phyloP scores from a whole-genome alignment of 2,329 filamentous ascomycete genomes.

The Fusarium luffae region DNA sequence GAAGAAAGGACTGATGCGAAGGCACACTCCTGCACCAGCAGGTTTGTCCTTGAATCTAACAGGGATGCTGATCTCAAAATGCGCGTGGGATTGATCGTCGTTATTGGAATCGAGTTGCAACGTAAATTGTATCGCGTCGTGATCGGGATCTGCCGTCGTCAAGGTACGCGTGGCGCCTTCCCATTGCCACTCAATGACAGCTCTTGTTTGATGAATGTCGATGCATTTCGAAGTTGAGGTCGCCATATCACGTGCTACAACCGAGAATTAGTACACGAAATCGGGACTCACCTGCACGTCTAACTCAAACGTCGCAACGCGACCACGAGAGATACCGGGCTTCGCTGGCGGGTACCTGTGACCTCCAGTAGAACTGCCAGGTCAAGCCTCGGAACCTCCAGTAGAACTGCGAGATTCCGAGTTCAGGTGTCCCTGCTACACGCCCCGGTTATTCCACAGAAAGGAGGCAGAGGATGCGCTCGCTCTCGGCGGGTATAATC shows the following conservation, averaged over 20 bases:
- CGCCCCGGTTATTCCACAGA: slow-evolving; percentile 21
- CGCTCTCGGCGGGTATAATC: slow-evolving; percentile 18
- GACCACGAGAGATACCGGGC: neutral
- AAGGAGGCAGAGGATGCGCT: neutral
- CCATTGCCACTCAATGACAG: slow-evolving; percentile 12
- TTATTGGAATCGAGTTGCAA: neutral
- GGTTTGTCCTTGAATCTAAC: slow-evolving; percentile 20
- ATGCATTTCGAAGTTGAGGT: slow-evolving; percentile 1
- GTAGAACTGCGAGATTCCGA: slow-evolving; percentile 23
- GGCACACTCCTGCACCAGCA: neutral
- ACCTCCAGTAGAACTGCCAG: slow-evolving; percentile 26
- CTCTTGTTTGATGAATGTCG: slow-evolving; percentile 4
- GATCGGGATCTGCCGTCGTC: slow-evolving; percentile 6
- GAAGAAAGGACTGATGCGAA: slow-evolving; percentile 9
- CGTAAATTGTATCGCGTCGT: slow-evolving; percentile 13
- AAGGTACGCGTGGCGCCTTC: slow-evolving; percentile 1
- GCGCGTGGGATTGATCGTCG: neutral
- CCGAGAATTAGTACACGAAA: neutral
- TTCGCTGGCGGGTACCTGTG: slow-evolving; percentile 12
- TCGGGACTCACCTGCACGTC: neutral
- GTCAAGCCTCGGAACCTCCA: slow-evolving; percentile 17
- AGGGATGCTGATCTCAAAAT: slow-evolving; percentile 9
- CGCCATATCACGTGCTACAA: slow-evolving; percentile 6
- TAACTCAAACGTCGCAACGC: neutral
- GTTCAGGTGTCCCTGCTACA: slow-evolving; percentile 18